Percentiles rank a stretch among this genome's conserved stretches.
phyloP scores from a whole-genome alignment of 352 stramenopile species.

The Phytophthora pluvialis region DNA sequence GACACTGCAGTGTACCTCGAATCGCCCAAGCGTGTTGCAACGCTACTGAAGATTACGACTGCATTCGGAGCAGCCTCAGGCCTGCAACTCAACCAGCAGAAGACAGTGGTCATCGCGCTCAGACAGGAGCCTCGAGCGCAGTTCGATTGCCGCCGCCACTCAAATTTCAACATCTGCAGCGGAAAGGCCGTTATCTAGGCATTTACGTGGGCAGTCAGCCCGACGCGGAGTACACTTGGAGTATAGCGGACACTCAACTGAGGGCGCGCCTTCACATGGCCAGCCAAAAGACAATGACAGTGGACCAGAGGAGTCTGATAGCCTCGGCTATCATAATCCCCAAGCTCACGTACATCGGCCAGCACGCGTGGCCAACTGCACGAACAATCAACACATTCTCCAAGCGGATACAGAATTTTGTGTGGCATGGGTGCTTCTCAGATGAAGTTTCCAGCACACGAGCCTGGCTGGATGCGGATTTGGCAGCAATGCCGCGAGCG shows the following conservation, averaged over 20 bases:
- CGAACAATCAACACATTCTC: not conserved
- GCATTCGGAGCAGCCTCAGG: not conserved
- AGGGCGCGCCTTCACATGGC: not conserved
- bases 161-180: not conserved
- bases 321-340: slow-evolving; percentile 2
- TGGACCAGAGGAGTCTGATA: slow-evolving; percentile 4
- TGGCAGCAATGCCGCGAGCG: not conserved
- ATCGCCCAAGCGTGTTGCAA: not conserved
- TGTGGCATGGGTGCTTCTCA: not conserved
- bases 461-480: slow-evolving; percentile 3
- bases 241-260: not conserved
- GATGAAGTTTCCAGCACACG: not conserved
- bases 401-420: no score
- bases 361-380: not conserved
- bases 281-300: not conserved
- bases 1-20: slow-evolving; percentile 9
- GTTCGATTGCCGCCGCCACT: not conserved
- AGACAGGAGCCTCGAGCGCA: not conserved
- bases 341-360: slow-evolving; percentile 1
- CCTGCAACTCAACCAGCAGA: not conserved
- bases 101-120: slow-evolving; percentile 6
- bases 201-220: not conserved
- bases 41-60: not conserved
- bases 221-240: not conserved
- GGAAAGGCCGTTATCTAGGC: slow-evolving; percentile 3